Conservation (phyloP, 139 green algal genomes). For the Chlorella sorokiniana region DNA sequence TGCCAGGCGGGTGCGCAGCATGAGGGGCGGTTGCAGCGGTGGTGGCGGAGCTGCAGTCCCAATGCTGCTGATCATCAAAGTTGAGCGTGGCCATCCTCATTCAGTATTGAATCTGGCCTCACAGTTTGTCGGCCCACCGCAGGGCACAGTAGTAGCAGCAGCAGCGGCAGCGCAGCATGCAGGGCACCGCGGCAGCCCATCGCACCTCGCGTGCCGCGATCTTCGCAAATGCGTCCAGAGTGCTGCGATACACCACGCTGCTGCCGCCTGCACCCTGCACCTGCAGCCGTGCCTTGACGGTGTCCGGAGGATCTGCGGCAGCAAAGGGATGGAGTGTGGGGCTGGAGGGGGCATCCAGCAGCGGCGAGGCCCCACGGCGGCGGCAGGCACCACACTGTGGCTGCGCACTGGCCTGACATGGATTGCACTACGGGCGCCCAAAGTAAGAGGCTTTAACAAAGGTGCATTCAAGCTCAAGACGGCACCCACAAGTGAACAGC, state of each 20-base stretch:
- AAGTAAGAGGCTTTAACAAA: no score
- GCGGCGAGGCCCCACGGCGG: no score
- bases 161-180: neutral
- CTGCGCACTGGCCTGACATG: no score
- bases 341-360: neutral
- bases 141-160: neutral
- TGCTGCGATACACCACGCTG: conserved; percentile 1
- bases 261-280: conserved; percentile 50
- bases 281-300: conserved; percentile 76
- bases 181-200: neutral
- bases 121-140: neutral
- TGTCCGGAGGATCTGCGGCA: conserved; percentile 71
- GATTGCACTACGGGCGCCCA: no score
- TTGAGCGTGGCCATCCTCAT: no score
- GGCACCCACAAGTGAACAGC: conserved; percentile 50
- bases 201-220: conserved; percentile 6
- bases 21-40: neutral
- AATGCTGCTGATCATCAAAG: no score
- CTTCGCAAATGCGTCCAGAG: conserved; percentile 24
- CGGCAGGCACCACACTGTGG: no score
- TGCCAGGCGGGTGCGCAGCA: conserved; percentile 34
- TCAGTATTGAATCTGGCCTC: no score
- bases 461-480: neutral
- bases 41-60: no score
- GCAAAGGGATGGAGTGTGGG: neutral